Conservation (phyloP, 2,329 filamentous ascomycete genomes). For the Stagonosporopsis chrysanthemi region DNA sequence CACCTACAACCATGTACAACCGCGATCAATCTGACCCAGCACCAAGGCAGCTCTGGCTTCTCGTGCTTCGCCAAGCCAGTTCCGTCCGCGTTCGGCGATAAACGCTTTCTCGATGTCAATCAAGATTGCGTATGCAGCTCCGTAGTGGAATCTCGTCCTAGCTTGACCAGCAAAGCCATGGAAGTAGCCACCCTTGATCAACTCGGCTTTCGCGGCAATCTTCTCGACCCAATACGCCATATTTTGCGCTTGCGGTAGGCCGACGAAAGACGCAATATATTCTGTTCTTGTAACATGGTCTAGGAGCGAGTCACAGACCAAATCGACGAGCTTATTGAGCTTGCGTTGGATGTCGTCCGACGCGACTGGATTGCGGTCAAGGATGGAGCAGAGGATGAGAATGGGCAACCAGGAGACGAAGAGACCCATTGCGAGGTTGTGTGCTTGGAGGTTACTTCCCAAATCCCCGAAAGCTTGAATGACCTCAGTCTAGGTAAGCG, state of each 20-base stretch:
- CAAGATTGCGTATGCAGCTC: constrained; percentile 52
- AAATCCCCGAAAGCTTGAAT: constrained; percentile 40
- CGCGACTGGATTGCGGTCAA: constrained; percentile 54
- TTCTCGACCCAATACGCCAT: constrained; percentile 36
- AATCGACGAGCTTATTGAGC: constrained; percentile 48
- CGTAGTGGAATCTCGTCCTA: constrained; percentile 45
- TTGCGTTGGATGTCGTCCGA: constrained; percentile 47
- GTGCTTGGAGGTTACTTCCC: constrained; percentile 50
- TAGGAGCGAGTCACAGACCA: constrained; percentile 39
- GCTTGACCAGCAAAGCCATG: constrained; percentile 45
- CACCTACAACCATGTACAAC: constrained; percentile 46
- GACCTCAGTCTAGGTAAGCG: neutral
- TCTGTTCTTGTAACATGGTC: constrained; percentile 30
- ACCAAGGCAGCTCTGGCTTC: constrained; percentile 40
- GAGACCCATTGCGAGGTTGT: constrained; percentile 53
- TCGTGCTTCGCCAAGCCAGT: constrained; percentile 36
- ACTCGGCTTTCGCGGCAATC: constrained; percentile 26
- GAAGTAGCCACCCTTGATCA: constrained; percentile 44
- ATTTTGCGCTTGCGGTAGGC: constrained; percentile 23
- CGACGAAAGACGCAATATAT: constrained; percentile 36
- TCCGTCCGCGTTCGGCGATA: constrained; percentile 43
- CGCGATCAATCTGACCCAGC: constrained; percentile 38
- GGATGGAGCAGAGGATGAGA: constrained; percentile 52
- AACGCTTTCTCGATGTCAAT: constrained; percentile 49
- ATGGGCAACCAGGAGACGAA: constrained; percentile 55